Evolutionary conservation across 371 early-diverging fungal genomes (phyloP), one percentile per base, ranked within the genome.

Genomic region (Conidiobolus incongruus): DNA sequence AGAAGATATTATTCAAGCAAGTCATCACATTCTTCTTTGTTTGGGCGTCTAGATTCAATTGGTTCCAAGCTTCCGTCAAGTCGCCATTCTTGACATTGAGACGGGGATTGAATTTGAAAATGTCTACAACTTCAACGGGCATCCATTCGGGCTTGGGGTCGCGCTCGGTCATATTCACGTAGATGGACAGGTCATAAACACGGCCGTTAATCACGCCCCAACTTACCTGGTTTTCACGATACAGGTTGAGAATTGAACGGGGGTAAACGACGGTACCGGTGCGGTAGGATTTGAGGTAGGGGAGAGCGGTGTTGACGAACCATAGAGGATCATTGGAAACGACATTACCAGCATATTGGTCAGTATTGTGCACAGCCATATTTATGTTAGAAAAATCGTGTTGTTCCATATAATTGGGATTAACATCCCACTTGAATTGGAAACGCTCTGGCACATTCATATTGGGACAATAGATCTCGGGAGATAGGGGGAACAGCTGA

Each of bases 1-100:
- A 86, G 53, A 89, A 89, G 44, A 77, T 61, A 45, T 76, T 71
- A 44, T 85, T 69, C 48, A 94, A 63, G 62, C 95, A 94, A 32
- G 66, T 51, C 56, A 43, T 40, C 2, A 37, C 38, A 12, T 51
- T 45, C 35, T 69, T 55, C 50, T 70, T 75, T 20, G 53, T 54
- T 21, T 69, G 57, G 12, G 76, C 66, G 40, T 80, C 66, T 78
- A 77, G 4, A 68, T 55, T 26, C 72, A 59, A 11, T 31, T 44
- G 16, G 45, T 44, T 43, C 4, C 40, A 44, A 10, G 35, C 11
- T 1, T 45, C 35, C 0, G 46, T 46, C 33, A 47, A 37, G 47
- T 33, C 65, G 52, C 65, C 59, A 12, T 81, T 81, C 6, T 72
- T 62, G 33, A 65, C 70, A 47, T 67, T 69, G 35, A n/a, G n/a